These are phyloP conservation scores for Claviceps sp. DNA, from an alignment of 2,329 filamentous ascomycete species.

Conservation along the genomic window DNA sequence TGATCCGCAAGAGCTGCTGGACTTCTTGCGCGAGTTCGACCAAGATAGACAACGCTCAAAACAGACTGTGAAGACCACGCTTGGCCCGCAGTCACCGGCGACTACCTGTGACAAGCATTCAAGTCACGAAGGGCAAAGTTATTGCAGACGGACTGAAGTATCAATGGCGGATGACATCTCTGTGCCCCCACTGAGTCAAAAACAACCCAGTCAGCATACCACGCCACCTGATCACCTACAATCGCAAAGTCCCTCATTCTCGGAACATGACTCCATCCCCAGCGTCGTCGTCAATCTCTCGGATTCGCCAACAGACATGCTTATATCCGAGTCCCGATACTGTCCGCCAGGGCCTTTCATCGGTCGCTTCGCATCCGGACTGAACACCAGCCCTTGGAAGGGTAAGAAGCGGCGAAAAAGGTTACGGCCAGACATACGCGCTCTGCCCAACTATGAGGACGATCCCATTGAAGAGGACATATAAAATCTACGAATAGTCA, in stretches of 20 bases:
- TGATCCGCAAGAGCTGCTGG: constrained; percentile 5
- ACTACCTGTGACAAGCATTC: neutral
- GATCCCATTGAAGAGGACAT: constrained; percentile 19
- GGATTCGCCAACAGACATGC: neutral
- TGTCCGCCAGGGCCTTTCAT: constrained; percentile 12
- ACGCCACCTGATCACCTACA: neutral
- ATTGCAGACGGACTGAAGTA: neutral
- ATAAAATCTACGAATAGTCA: neutral
- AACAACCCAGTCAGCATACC: neutral
- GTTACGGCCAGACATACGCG: constrained; percentile 19
- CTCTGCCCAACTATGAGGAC: constrained; percentile 18
- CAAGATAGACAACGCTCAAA: neutral
- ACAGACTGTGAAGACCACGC: neutral
- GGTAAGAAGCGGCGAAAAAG: constrained; percentile 9
- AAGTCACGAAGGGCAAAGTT: neutral
- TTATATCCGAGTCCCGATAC: neutral
- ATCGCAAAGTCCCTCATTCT: neutral
- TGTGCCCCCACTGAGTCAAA: constrained; percentile 4
- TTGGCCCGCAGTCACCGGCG: neutral
- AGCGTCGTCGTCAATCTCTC: constrained; percentile 7
- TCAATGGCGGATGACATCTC: neutral
- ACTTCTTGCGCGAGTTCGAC: constrained; percentile 3
- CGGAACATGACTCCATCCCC: neutral
- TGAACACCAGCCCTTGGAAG: constrained; percentile 4
- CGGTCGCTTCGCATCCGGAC: constrained; percentile 14